Conservation (phyloP, 2,329 filamentous ascomycete genomes). For the Hypoxylon rubiginosum region DNA sequence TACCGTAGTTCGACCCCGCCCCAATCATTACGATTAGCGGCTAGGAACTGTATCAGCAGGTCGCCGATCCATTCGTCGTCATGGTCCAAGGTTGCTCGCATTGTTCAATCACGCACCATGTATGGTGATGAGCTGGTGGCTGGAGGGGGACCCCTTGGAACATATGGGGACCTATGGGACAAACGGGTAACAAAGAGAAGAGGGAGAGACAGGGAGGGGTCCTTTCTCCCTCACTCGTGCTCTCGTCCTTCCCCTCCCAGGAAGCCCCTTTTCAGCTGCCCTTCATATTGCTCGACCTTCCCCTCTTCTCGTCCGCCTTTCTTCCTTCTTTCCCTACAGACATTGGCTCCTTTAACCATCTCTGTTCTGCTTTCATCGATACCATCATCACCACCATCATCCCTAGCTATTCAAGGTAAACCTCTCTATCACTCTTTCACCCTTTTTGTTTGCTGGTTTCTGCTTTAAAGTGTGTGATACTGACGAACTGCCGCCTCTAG, state of each 20-base stretch:
- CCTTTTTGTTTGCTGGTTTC: background rate
- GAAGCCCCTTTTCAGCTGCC: slow-evolving; percentile 39
- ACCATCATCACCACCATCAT: slow-evolving; percentile 26
- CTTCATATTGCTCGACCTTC: slow-evolving; percentile 41
- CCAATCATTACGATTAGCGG: slow-evolving; percentile 37
- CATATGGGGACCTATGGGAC: background rate
- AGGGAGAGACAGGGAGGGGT: slow-evolving; percentile 20
- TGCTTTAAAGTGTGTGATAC: slow-evolving; percentile 1
- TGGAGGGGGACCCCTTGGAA: background rate
- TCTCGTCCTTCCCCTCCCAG: background rate
- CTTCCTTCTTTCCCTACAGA: slow-evolving; percentile 43
- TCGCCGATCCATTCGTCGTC: slow-evolving; percentile 41
- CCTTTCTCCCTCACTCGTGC: slow-evolving; percentile 3
- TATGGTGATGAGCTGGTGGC: no score
- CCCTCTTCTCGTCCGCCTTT: slow-evolving; percentile 40
- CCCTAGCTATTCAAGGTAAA: slow-evolving; percentile 41
- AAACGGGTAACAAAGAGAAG: slow-evolving; percentile 13
- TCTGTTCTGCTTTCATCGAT: slow-evolving; percentile 32
- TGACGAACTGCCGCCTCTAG: slow-evolving; percentile 12
- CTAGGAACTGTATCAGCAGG: slow-evolving; percentile 47
- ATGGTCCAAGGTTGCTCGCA: slow-evolving; percentile 18
- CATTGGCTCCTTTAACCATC: slow-evolving; percentile 48
- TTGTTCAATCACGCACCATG: background rate
- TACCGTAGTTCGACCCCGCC: slow-evolving; percentile 41
- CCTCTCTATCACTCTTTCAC: slow-evolving; percentile 6